A percentile compares a stretch with the other conserved stretches of the same genome.
These are phyloP conservation scores for Penicillium simplicissimum DNA, from an alignment of 495 filamentous ascomycete genomes.

Conservation along the genomic window DNA sequence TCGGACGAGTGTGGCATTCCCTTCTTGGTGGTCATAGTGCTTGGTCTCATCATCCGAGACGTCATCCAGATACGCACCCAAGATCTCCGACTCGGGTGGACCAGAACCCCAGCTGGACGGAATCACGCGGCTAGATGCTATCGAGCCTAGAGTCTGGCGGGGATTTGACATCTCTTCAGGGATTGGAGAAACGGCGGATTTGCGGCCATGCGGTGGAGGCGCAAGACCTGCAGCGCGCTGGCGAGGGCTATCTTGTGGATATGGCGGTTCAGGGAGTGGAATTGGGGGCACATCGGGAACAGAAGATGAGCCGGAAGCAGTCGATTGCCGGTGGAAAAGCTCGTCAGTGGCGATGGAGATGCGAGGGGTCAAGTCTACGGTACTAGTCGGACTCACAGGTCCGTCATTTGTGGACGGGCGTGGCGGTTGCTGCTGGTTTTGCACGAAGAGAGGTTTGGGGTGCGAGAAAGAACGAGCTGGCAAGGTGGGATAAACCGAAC, in stretches of 20 bases:
- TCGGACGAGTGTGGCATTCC: conserved; percentile 66
- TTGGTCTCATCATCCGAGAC: conserved; percentile 41
- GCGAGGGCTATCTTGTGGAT: conserved; percentile 15
- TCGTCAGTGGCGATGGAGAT: conserved; percentile 36
- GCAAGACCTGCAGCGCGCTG: conserved; percentile 31
- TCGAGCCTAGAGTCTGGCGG: conserved; percentile 57
- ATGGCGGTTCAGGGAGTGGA: conserved; percentile 18
- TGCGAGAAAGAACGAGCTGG: conserved; percentile 53
- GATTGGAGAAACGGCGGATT: conserved; percentile 83
- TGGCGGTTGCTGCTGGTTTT: conserved; percentile 22
- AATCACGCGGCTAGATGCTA: conserved; percentile 79
- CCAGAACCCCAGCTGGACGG: conserved; percentile 68
- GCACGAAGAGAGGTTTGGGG: conserved; percentile 35
- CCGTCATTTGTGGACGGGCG: conserved; percentile 34
- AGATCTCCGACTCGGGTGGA: conserved; percentile 48
- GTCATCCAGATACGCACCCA: conserved; percentile 41
- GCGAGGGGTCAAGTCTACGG: conserved; percentile 29
- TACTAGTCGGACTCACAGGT: conserved; percentile 36
- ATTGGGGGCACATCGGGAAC: conserved; percentile 48
- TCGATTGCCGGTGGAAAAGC: conserved; percentile 35
- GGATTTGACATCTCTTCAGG: conserved; percentile 72
- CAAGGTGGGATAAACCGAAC: conserved; percentile 48
- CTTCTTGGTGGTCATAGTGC: conserved; percentile 42
- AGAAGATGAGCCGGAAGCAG: conserved; percentile 36
- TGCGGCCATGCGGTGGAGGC: conserved; percentile 42